Percentiles rank a stretch among this genome's conserved stretches.
Conservation (phyloP, 2,329 filamentous ascomycete species). For the Aspergillus vadensis region DNA sequence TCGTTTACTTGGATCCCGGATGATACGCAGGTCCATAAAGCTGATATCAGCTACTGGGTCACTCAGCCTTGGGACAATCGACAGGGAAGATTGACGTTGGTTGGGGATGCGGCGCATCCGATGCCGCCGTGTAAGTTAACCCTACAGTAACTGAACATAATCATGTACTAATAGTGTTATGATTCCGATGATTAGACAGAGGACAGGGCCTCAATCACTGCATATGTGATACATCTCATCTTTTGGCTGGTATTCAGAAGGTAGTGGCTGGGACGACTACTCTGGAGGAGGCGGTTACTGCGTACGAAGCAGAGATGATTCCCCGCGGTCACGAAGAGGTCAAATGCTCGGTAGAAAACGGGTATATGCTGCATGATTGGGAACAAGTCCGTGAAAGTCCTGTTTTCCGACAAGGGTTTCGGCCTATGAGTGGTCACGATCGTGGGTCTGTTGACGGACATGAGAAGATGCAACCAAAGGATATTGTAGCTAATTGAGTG, state of each 20-base stretch:
- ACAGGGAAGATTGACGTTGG: slow-evolving; percentile 6
- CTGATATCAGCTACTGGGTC: slow-evolving; percentile 13
- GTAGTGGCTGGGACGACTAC: background rate
- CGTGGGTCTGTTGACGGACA: background rate
- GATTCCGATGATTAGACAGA: background rate
- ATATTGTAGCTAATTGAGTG: background rate
- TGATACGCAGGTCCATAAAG: slow-evolving; percentile 12
- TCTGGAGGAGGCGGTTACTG: background rate
- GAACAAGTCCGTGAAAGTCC: slow-evolving; percentile 8
- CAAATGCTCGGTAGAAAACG: slow-evolving; percentile 11
- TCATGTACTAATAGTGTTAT: background rate
- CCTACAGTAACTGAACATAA: background rate
- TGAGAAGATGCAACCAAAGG: slow-evolving; percentile 2
- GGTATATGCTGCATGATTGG: slow-evolving; percentile 15
- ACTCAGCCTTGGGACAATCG: slow-evolving; percentile 14
- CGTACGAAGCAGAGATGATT: slow-evolving; percentile 11
- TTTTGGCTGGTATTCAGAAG: background rate
- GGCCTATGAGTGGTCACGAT: slow-evolving; percentile 13
- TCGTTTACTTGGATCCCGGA: slow-evolving; percentile 11
- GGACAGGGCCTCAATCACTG: slow-evolving; percentile 14
- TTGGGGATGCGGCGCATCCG: slow-evolving; percentile 13
- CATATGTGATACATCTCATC: slow-evolving; percentile 10
- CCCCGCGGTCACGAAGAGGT: slow-evolving; percentile 11
- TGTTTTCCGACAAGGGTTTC: slow-evolving; percentile 10
- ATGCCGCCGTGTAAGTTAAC: slow-evolving; percentile 12